A percentile compares a stretch with the other conserved stretches of the same genome.
These are phyloP conservation scores for Leccinum longicurvipes DNA, from an alignment of 768 basidiomycete genomes.

Conservation along the genomic window DNA sequence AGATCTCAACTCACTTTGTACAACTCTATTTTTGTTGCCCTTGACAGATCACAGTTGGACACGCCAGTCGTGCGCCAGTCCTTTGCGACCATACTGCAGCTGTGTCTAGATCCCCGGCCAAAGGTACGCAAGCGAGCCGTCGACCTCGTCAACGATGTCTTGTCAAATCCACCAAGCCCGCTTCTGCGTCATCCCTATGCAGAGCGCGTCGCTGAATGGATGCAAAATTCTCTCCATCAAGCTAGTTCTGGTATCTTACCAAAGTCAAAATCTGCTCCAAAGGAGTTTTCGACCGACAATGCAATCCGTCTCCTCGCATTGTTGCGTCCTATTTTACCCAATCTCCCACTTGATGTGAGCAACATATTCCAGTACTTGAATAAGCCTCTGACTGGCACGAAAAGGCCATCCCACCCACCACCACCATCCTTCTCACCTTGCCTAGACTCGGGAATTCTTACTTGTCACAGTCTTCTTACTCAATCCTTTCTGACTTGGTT, in stretches of 20 bases:
- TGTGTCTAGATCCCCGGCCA: slow-evolving; percentile 84
- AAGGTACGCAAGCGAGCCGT: slow-evolving; percentile 92
- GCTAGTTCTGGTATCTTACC: slow-evolving; percentile 58
- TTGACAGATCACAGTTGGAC: slow-evolving; percentile 72
- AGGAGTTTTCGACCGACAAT: slow-evolving; percentile 60
- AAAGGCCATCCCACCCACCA: slow-evolving; percentile 71
- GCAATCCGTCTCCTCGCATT: slow-evolving; percentile 77
- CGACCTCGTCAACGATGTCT: slow-evolving; percentile 76
- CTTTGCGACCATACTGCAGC: slow-evolving; percentile 80
- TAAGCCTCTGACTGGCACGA: slow-evolving; percentile 11
- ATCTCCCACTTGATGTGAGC: slow-evolving; percentile 70
- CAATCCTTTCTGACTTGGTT: slow-evolving; percentile 81
- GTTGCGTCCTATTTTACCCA: slow-evolving; percentile 56
- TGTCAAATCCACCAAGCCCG: slow-evolving; percentile 75
- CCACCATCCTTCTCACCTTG: slow-evolving; percentile 68
- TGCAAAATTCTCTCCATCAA: slow-evolving; percentile 61
- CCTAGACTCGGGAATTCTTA: slow-evolving; percentile 88
- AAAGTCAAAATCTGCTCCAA: slow-evolving; percentile 53
- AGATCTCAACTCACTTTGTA: slow-evolving; percentile 85
- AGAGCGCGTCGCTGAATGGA: slow-evolving; percentile 77
- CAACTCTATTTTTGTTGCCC: slow-evolving; percentile 60
- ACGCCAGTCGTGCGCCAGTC: slow-evolving; percentile 67
- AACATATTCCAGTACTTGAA: slow-evolving; percentile 2
- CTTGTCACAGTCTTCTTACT: slow-evolving; percentile 84
- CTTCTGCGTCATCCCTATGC: slow-evolving; percentile 82